Percentiles rank a stretch among this genome's conserved stretches.
Evolutionary conservation across 805 yeast species (phyloP).

Genomic region (Wickerhamiella alocasiicola): DNA sequence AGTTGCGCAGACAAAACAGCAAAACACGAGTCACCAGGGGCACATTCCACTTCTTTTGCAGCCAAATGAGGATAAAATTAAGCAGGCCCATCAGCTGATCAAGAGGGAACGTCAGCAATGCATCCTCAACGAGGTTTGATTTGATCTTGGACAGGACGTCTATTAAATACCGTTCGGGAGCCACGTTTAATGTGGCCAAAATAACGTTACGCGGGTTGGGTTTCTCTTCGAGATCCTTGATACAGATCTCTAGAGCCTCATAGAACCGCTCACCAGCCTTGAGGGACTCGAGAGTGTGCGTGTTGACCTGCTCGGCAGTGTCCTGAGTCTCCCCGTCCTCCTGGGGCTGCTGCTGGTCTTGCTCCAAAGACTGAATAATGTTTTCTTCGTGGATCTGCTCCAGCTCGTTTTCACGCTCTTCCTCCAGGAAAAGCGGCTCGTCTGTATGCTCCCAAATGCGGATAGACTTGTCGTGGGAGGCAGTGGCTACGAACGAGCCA

Average conservation of each 20-base stretch:
- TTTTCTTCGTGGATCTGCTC: slow-evolving; percentile 85
- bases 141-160: slow-evolving; percentile 57
- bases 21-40: slow-evolving; percentile 61
- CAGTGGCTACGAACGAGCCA: slow-evolving; percentile 62
- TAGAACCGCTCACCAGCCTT: slow-evolving; percentile 88
- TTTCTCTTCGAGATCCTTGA: slow-evolving; percentile 44
- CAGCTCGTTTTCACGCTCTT: slow-evolving; percentile 90
- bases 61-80: slow-evolving; percentile 65
- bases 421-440: slow-evolving; percentile 93
- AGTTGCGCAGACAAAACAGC: slow-evolving; percentile 58
- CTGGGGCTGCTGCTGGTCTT: slow-evolving; percentile 14
- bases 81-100: slow-evolving; percentile 64
- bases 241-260: slow-evolving; percentile 83
- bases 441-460: slow-evolving; percentile 90
- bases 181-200: slow-evolving; percentile 55
- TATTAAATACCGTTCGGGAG: slow-evolving; percentile 70
- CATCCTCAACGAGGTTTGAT: slow-evolving; percentile 84
- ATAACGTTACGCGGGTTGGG: slow-evolving; percentile 43
- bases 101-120: slow-evolving; percentile 80
- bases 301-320: slow-evolving; percentile 47
- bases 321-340: slow-evolving; percentile 36
- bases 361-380: slow-evolving; percentile 56
- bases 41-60: slow-evolving; percentile 37
- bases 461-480: slow-evolving; percentile 87
- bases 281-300: slow-evolving; percentile 80